phyloP scores from a whole-genome alignment of 2,329 filamentous ascomycete species.

The Curvularia verruculosa region DNA sequence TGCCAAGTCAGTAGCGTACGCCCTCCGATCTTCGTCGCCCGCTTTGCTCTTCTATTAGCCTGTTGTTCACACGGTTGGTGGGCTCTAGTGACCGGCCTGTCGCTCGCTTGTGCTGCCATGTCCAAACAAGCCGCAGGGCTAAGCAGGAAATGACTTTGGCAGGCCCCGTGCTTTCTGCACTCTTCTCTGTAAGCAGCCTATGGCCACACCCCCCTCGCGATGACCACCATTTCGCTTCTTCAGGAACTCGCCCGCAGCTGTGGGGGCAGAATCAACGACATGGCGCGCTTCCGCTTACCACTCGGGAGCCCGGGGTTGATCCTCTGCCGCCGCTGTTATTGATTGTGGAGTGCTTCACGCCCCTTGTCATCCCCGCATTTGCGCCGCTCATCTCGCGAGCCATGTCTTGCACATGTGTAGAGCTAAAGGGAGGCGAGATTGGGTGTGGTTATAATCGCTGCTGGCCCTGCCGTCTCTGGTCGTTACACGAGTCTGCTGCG shows the following conservation, averaged over 20 bases:
- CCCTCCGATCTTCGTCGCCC: constrained; percentile 21
- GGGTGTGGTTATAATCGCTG: constrained; percentile 31
- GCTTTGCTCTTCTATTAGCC: constrained; percentile 36
- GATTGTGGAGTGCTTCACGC: constrained; percentile 39
- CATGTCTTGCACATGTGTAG: constrained; percentile 24
- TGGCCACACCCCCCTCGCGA: constrained; percentile 29
- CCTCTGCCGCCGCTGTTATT: constrained; percentile 31
- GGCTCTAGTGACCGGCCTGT: neutral
- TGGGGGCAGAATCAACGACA: constrained; percentile 29
- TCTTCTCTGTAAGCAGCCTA: constrained; percentile 34
- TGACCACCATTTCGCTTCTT: constrained; percentile 23
- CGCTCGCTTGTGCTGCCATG: constrained; percentile 21
- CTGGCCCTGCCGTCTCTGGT: constrained; percentile 17
- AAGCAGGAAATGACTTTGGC: constrained; percentile 14
- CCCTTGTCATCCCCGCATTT: constrained; percentile 45
- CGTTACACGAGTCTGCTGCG: neutral
- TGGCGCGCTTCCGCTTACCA: constrained; percentile 26
- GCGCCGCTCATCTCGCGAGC: constrained; percentile 40
- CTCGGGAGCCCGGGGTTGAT: constrained; percentile 33
- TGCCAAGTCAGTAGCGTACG: constrained; percentile 23
- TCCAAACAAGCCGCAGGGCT: constrained; percentile 19
- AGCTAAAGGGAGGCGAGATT: constrained; percentile 31
- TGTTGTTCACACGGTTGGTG: constrained; percentile 27
- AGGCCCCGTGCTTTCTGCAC: constrained; percentile 39
- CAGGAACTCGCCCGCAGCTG: constrained; percentile 17